Base-by-base conservation (phyloP, 257 asterid species). In the Fraxinus cuspidata region DNA sequence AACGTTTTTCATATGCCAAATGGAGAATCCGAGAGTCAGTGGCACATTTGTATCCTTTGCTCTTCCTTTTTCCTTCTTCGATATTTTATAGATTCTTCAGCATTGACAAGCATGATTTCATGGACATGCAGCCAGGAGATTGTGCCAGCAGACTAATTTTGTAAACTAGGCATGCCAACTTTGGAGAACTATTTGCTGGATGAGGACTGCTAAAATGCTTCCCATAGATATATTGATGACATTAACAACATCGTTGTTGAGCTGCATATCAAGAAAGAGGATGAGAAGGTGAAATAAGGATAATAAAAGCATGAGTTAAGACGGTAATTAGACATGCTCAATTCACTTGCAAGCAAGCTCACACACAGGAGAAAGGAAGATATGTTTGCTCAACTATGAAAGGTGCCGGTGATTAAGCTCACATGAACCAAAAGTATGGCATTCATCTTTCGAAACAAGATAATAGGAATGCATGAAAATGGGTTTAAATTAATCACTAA, bases 211-310 rank as follows among this genome's bases (percentile, higher is more conserved):
- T 82, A 96, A 79, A 32, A 90, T 80, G 90, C 97, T 93, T 72
- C 97, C 99, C 82, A 90, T 82, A 13, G 94, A 91, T 84, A 95
- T 85, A 87, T 95, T 95, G 79, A 95, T 84, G 51, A 95, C 89
- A 73, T 95, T 95, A 29, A 90, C 99, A 47, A 67, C 91, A 21
- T 95, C 99, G 65, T 95, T 95, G 86, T 85, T 95, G 25, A 91
- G 92, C 97, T 91, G 92, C 72, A 85, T 44, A 51, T 5, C n/a
- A n/a, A 49, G 37, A 80, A 74, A 76, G 69, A 18, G 25, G 73
- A 70, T 12, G 29, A 15, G 69, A 25, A 27, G 21, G 25, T n/a
- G 27, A 56, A n/a, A 5, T 2, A 7, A 1, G 10, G 28, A 56
- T 56, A 7, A 6, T 7, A n/a, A n/a, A 19, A 56, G 65, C 65